phyloP scores from a whole-genome alignment of 2,329 filamentous ascomycete genomes.

The Orbilia ellipsospora region DNA sequence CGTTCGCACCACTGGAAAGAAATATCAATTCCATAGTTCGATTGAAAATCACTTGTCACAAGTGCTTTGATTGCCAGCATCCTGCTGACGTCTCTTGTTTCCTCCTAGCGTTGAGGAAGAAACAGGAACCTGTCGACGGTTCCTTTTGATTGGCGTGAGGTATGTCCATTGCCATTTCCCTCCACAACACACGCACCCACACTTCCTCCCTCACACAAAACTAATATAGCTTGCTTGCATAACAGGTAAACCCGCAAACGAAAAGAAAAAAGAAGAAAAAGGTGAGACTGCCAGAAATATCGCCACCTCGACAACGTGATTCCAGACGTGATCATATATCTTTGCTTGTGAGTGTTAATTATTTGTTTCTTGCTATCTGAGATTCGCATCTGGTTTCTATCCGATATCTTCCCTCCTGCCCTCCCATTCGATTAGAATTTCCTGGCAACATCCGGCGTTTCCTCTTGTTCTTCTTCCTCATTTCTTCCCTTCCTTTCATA shows the following conservation, averaged over 20 bases:
- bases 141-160: conserved; percentile 20
- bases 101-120: too few relatives aligned
- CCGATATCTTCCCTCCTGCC: background rate
- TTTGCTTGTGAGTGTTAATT: background rate
- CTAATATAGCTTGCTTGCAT: too few relatives aligned
- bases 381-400: background rate
- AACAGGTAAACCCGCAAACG: too few relatives aligned
- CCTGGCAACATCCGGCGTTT: conserved; percentile 36
- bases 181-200: conserved; percentile 7
- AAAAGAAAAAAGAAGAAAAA: background rate
- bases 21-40: too few relatives aligned
- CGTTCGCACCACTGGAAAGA: too few relatives aligned
- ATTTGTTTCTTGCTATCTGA: background rate
- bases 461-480: conserved; percentile 24
- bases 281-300: background rate
- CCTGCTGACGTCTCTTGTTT: background rate
- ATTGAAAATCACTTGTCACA: too few relatives aligned
- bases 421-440: conserved; percentile 18
- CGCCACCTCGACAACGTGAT: background rate
- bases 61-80: too few relatives aligned
- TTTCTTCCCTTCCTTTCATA: conserved; percentile 17
- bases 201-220: background rate
- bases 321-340: background rate
- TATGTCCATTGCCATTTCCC: background rate
- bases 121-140: conserved; percentile 4